phyloP scores from a whole-genome alignment of 352 stramenopile genomes.

The Phytopythium ostracodes region DNA sequence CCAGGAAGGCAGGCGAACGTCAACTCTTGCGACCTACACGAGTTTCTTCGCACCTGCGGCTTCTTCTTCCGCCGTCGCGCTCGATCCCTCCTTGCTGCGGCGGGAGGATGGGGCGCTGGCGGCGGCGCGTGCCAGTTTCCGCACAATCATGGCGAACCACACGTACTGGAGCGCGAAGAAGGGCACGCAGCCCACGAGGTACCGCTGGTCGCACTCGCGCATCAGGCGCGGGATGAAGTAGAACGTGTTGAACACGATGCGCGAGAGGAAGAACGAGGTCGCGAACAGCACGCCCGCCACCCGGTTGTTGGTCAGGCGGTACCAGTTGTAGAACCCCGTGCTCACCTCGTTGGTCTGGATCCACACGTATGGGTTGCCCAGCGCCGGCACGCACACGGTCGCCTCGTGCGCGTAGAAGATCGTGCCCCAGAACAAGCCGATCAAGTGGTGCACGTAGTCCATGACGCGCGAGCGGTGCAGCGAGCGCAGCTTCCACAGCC shows the following conservation, averaged over 20 bases:
- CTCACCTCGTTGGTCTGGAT: slow-evolving; percentile 84
- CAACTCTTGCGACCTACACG: background rate
- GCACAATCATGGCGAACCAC: slow-evolving; percentile 72
- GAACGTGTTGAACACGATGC: slow-evolving; percentile 65
- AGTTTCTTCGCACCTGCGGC: slow-evolving; percentile 8
- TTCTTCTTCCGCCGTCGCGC: background rate
- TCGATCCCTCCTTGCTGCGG: background rate
- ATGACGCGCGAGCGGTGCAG: slow-evolving; percentile 50
- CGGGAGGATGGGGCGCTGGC: too few species aligned
- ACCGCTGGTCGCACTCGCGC: slow-evolving; percentile 40
- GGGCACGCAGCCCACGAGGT: slow-evolving; percentile 48
- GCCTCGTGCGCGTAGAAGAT: slow-evolving; percentile 57
- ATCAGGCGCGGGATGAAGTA: slow-evolving; percentile 51
- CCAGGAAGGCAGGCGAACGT: slow-evolving; percentile 1
- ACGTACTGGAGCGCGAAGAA: slow-evolving; percentile 75
- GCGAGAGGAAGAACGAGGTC: slow-evolving; percentile 60
- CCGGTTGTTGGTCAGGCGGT: slow-evolving; percentile 54
- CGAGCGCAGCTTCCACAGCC: slow-evolving; percentile 25
- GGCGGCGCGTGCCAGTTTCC: slow-evolving; percentile 29
- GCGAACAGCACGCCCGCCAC: slow-evolving; percentile 54
- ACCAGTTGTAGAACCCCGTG: slow-evolving; percentile 83
- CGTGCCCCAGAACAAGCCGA: slow-evolving; percentile 60
- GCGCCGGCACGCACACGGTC: slow-evolving; percentile 37
- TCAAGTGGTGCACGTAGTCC: slow-evolving; percentile 71
- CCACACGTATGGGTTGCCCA: slow-evolving; percentile 77